phyloP scores from a whole-genome alignment of 176 grass and related monocot species.

The Urochloa ruziziensis region DNA sequence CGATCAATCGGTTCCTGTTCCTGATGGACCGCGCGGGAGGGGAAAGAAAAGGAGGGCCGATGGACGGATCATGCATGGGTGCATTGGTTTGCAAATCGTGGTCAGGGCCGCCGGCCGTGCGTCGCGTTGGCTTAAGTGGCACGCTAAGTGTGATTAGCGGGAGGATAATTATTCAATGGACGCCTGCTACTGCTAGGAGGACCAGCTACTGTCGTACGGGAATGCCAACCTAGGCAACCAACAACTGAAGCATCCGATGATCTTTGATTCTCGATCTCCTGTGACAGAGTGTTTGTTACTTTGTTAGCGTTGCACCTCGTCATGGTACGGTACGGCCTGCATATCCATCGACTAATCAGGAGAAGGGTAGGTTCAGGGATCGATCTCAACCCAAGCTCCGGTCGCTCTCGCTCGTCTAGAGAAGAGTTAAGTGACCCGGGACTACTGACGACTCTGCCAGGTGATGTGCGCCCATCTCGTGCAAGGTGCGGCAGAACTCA shows the following conservation, averaged over 20 bases:
- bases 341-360: background rate
- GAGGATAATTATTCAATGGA: background rate
- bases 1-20: constrained; percentile 15
- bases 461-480: too few relatives aligned
- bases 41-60: background rate
- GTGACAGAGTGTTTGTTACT: background rate
- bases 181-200: background rate
- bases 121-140: constrained; percentile 16
- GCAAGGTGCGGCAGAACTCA: too few relatives aligned
- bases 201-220: background rate
- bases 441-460: background rate
- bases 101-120: background rate
- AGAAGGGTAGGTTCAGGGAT: background rate
- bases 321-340: constrained; percentile 1
- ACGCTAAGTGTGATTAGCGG: background rate
- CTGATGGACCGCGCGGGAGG: background rate
- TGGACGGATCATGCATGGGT: background rate
- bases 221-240: background rate
- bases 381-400: background rate
- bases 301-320: background rate
- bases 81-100: constrained; percentile 19
- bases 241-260: background rate
- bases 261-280: background rate
- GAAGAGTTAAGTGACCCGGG: background rate
- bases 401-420: background rate